phyloP scores from a whole-genome alignment of 2,329 filamentous ascomycete genomes.

The Blastomyces silverae region DNA sequence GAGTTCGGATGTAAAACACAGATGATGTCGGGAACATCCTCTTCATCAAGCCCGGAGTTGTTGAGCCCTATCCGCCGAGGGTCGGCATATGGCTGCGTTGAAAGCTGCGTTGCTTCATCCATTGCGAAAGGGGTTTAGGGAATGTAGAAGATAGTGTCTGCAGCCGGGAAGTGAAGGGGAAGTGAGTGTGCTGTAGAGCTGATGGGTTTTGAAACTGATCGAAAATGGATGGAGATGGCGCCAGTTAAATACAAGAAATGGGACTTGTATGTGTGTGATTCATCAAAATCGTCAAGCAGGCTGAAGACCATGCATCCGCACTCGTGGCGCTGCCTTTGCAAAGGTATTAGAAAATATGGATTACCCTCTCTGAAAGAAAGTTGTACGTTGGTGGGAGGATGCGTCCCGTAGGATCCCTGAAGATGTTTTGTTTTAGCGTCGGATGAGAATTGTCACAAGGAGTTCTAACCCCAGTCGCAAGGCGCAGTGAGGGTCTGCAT shows the following conservation, averaged over 20 bases:
- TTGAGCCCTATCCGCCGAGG: slow-evolving; percentile 71
- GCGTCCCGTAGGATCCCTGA: background rate
- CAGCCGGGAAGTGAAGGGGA: background rate
- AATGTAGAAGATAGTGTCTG: background rate
- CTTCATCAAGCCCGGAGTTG: slow-evolving; percentile 73
- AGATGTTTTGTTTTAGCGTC: background rate
- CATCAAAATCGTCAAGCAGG: slow-evolving; percentile 2
- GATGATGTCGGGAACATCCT: slow-evolving; percentile 80
- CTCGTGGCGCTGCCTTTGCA: background rate
- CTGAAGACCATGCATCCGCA: background rate
- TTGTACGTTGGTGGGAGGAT: background rate
- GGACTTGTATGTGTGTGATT: background rate
- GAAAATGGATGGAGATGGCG: background rate
- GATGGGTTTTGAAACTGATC: background rate
- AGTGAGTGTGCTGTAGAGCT: background rate
- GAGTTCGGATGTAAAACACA: slow-evolving; percentile 80
- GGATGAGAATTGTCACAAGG: background rate
- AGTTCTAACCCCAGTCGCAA: slow-evolving; percentile 1
- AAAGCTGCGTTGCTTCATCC: slow-evolving; percentile 51
- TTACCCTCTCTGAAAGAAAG: background rate
- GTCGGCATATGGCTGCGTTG: slow-evolving; percentile 75
- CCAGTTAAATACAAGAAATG: slow-evolving; percentile 6
- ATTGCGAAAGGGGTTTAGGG: slow-evolving; percentile 11
- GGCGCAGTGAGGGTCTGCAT: background rate
- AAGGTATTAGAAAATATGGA: background rate